These are phyloP conservation scores for Leccinum aurantiacum DNA, from an alignment of 768 basidiomycete genomes.

Conservation along the genomic window DNA sequence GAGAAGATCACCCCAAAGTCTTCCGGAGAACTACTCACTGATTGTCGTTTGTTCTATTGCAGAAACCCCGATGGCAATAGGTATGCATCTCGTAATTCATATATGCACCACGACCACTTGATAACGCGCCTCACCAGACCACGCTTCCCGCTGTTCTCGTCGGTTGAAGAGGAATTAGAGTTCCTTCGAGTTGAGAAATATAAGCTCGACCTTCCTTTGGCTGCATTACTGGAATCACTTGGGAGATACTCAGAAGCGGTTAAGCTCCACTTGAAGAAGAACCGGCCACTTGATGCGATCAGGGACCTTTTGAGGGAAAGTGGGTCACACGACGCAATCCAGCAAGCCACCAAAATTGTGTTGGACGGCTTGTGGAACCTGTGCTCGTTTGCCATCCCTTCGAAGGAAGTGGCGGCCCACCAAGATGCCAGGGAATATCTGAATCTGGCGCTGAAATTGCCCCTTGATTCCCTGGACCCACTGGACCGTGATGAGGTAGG, in stretches of 20 bases:
- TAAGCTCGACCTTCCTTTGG: conserved; percentile 49
- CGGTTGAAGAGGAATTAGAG: conserved; percentile 51
- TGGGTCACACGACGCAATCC: conserved; percentile 26
- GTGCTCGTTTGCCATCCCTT: conserved; percentile 41
- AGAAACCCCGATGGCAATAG: conserved; percentile 26
- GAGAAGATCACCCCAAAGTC: conserved; percentile 33
- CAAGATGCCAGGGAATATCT: conserved; percentile 21
- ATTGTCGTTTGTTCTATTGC: conserved; percentile 49
- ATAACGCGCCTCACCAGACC: conserved; percentile 35
- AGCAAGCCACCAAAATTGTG: conserved; percentile 39
- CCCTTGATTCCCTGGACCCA: conserved; percentile 9
- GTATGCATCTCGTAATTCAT: conserved; percentile 4
- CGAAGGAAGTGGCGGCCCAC: conserved; percentile 2
- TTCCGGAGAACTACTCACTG: conserved; percentile 37
- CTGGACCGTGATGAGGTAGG: conserved; percentile 14
- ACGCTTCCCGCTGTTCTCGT: conserved; percentile 49
- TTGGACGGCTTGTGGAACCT: conserved; percentile 49
- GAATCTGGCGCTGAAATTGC: conserved; percentile 19
- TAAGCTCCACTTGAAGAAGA: conserved; percentile 48
- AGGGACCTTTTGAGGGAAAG: conserved; percentile 40
- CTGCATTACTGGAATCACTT: conserved; percentile 42
- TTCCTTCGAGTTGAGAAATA: conserved; percentile 49
- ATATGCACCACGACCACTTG: background rate
- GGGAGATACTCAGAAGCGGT: conserved; percentile 51
- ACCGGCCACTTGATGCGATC: conserved; percentile 48